These are phyloP conservation scores for Allomyces macrogynus DNA, from an alignment of 192 early-diverging fungal species.

Conservation along the genomic window DNA sequence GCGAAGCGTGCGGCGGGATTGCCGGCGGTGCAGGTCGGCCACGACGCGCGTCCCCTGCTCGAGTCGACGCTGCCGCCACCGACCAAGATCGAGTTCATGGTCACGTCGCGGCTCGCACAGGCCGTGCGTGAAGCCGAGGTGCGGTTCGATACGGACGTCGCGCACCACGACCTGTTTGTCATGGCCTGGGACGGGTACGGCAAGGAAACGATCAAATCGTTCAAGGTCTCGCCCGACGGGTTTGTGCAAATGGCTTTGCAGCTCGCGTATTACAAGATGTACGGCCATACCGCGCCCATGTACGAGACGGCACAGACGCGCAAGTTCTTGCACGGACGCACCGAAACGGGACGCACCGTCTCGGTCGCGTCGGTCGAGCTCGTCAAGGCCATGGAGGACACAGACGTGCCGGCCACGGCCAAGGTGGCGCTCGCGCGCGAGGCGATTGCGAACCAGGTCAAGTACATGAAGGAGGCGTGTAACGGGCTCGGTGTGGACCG, in stretches of 20 bases:
- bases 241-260: slow-evolving; percentile 74
- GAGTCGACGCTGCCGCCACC: too few species aligned
- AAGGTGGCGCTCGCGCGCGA: slow-evolving; percentile 24
- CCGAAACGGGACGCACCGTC: slow-evolving; percentile 65
- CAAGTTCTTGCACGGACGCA: slow-evolving; percentile 59
- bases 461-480: slow-evolving; percentile 58
- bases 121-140: slow-evolving; percentile 25
- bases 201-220: slow-evolving; percentile 49
- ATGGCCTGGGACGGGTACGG: slow-evolving; percentile 52
- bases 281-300: slow-evolving; percentile 36
- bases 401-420: slow-evolving; percentile 13
- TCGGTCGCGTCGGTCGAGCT: slow-evolving; percentile 48
- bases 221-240: slow-evolving; percentile 50
- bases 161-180: slow-evolving; percentile 37
- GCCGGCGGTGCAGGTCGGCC: too few species aligned
- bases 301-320: slow-evolving; percentile 77
- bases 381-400: slow-evolving; percentile 39
- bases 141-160: slow-evolving; percentile 24
- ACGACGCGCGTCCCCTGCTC: too few species aligned
- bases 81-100: too few species aligned
- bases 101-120: too few species aligned
- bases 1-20: too few species aligned
- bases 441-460: slow-evolving; percentile 55
- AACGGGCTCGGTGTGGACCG: slow-evolving; percentile 79
- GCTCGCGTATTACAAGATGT: slow-evolving; percentile 57